phyloP scores from a whole-genome alignment of 163 green algal genomes.

The Chlamydomonas reinhardtii region DNA sequence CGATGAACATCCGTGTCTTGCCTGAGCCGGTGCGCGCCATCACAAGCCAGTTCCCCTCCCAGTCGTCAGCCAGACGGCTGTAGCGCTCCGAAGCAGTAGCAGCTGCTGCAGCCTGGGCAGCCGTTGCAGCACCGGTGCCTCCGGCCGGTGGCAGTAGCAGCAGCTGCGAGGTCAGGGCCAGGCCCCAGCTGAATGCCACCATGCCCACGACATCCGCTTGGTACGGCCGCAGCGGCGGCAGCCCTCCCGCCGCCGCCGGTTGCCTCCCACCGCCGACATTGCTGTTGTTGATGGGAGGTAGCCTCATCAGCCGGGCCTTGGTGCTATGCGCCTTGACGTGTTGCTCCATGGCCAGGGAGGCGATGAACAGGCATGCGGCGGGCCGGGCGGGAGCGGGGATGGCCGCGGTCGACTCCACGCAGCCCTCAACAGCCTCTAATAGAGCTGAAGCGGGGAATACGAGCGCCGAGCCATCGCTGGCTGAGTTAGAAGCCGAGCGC shows the following conservation, averaged over 20 bases:
- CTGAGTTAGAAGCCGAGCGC: too few relatives aligned
- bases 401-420: too few relatives aligned
- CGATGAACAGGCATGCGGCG: background rate
- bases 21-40: constrained; percentile 53
- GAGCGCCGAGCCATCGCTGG: too few relatives aligned
- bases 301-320: background rate
- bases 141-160: background rate
- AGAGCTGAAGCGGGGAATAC: too few relatives aligned
- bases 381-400: background rate
- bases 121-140: too few relatives aligned
- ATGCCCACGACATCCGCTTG: constrained; percentile 11
- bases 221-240: constrained; percentile 22
- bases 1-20: constrained; percentile 70
- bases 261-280: background rate
- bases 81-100: too few relatives aligned
- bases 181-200: constrained; percentile 19
- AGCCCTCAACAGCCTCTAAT: too few relatives aligned
- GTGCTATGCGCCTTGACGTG: constrained; percentile 14
- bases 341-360: background rate
- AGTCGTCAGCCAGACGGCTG: background rate
- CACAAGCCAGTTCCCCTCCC: constrained; percentile 62
- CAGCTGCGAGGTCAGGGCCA: background rate
- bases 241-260: background rate
- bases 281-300: too few relatives aligned
- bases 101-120: background rate